Evolutionary conservation across 441 rosid species (phyloP).

Genomic region (Geranium incanum): DNA sequence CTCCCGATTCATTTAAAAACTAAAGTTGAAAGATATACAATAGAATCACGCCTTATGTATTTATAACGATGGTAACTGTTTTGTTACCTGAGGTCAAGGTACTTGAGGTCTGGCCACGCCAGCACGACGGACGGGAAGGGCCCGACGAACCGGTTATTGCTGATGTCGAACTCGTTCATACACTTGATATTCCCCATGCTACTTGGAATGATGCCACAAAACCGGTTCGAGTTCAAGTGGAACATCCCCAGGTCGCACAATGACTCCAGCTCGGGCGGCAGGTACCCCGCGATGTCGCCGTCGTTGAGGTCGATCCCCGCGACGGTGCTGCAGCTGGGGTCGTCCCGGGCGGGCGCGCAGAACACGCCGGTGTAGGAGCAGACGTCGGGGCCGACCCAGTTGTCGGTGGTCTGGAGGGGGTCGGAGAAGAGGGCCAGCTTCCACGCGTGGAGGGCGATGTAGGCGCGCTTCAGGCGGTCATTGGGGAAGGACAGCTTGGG

Average conservation of each 20-base stretch:
- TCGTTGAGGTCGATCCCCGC: conserved; percentile 68
- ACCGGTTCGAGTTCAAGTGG: conserved; percentile 73
- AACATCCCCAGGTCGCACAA: conserved; percentile 57
- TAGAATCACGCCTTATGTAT: no score
- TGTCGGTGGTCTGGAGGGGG: conserved; percentile 51
- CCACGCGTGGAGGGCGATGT: conserved; percentile 68
- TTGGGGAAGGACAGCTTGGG: no score
- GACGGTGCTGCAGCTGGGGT: conserved; percentile 41
- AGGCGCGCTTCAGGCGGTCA: conserved; percentile 30
- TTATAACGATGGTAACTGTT: no score
- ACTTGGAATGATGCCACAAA: conserved; percentile 73
- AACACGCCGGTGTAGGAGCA: conserved; percentile 66
- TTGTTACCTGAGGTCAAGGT: conserved; percentile 40
- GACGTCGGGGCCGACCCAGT: conserved; percentile 64
- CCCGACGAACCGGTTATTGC: conserved; percentile 84
- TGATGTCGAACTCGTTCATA: conserved; percentile 79
- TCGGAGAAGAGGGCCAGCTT: conserved; percentile 66
- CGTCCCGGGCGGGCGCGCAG: conserved; percentile 58
- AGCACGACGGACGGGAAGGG: conserved; percentile 47
- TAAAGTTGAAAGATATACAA: no score
- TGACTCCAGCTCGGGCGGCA: conserved; percentile 67
- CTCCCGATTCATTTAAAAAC: no score
- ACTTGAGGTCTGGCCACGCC: conserved; percentile 47
- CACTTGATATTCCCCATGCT: conserved; percentile 42
- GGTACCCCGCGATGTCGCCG: conserved; percentile 81